These are phyloP conservation scores for Echeveria elegans DNA, from an alignment of 164 flowering plant species.

Conservation along the genomic window DNA sequence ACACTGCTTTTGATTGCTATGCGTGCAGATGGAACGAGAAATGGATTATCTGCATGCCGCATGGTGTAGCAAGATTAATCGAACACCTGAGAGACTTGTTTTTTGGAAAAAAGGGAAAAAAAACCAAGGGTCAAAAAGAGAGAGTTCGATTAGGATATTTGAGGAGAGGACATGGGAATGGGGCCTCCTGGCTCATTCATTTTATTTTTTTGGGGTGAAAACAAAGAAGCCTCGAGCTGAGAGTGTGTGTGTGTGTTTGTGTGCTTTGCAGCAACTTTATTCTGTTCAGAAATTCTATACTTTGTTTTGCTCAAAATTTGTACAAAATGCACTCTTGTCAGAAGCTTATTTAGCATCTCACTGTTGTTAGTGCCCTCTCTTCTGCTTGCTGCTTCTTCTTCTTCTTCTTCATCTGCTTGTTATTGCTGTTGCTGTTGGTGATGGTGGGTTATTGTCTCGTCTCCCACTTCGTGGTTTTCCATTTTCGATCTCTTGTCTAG, in stretches of 20 bases:
- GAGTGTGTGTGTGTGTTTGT: background rate
- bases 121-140: background rate
- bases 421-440: background rate
- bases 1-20: background rate
- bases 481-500: constrained; percentile 4
- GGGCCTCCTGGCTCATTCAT: constrained; percentile 6
- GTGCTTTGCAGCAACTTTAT: constrained; percentile 5
- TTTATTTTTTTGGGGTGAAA: constrained; percentile 6
- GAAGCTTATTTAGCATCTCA: constrained; percentile 10
- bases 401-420: no score
- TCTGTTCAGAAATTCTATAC: constrained; percentile 6
- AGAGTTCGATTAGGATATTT: background rate
- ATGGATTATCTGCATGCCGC: no score
- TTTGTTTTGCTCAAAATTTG: constrained; percentile 7
- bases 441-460: background rate
- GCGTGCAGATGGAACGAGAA: background rate
- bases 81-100: background rate
- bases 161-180: background rate
- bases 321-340: background rate
- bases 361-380: constrained; percentile 8
- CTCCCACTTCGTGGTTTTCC: constrained; percentile 3
- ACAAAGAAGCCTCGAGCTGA: constrained; percentile 7
- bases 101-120: background rate
- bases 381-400: background rate
- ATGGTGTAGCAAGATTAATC: constrained; percentile 1